Evolutionary conservation across 2,329 filamentous ascomycete species (phyloP), one percentile per base, ranked within the genome.

Genomic region (Ceratocystis smalleyi): DNA sequence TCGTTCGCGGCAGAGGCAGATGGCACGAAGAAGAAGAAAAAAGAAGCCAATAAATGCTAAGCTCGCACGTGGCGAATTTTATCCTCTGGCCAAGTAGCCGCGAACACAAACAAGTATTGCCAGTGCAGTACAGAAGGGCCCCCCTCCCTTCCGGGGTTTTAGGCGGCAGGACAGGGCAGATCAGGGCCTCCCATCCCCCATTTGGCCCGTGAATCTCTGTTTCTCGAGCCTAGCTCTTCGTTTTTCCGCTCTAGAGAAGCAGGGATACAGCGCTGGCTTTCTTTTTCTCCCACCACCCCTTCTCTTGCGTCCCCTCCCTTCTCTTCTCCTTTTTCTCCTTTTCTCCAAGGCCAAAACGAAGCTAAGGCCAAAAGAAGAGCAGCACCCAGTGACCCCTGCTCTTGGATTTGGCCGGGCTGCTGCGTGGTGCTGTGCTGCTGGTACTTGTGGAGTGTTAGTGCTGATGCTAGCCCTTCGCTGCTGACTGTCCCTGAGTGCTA

Each of bases 311-410:
- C 15, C 5, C n/a, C 49, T 12, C 27, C 49, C 24, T 30, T 12
- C 12, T 55, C 24, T 22, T 17, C 24, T 55, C 27, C 24, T 17
- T 22, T 55, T 55, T 30, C 22, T 30, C 24, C 17, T 12, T 27
- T 45, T 61, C 59, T 61, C 40, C 59, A 61, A 61, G 59, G 40
- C 19, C 40, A 43, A 61, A 61, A 61, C 59, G 40, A 47, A 61
- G 59, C 59, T 47, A 61, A 61, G 43, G 59, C 40, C 24, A 27
- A 43, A 43, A 10, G 27, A 17, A 63, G 40, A 15, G 7, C 40
- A 19, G 27, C 12, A 30, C 22, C 51, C 6, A 12, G 5, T 24
- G 1, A 12, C 49, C 49, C 49, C 22, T 27, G 51, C 30, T 55
- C 24, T 27, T 49, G 17, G 8, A 17, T 55, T 32, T 12, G 49